Base-by-base conservation (phyloP, 139 green algal genomes). In the Microglena sp. region DNA sequence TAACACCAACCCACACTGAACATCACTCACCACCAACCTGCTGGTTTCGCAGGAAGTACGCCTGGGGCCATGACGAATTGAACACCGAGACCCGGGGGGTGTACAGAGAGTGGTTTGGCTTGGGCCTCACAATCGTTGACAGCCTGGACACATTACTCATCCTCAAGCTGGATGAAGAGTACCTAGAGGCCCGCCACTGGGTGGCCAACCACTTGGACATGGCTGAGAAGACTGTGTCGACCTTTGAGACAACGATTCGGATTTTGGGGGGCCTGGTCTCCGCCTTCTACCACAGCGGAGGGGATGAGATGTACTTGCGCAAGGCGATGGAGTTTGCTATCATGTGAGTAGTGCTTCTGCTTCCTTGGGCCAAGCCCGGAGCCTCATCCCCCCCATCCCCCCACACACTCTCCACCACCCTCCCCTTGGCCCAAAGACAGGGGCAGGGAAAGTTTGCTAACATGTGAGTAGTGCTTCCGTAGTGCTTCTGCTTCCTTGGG, bases 181-280 rank as follows among this genome's bases (percentile, higher is more conserved):
- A 75, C 46, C 11, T 33, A 30, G 70, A 84, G 45, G 80, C 78
- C 1, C 64, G 81, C 15, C 63, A 77, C 18, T 90, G 84, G 84
- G 63, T 90, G 6, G 73, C 69, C n/a, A 79, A 78, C 35, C 63
- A 81, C 55, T 66, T 89, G 31, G 54, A 75, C 22, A 56, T 85
- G n/a, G 55, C 8, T 8, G 40, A 8, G 8, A 46, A 46, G 40
- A 8, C 8, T 8, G 40, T 46, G 40, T 46, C 40, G 74, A 60
- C 95, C 26, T 96, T 96, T 70, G 90, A 96, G 68, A 91, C 85
- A 7, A 97, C 90, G 27, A 97, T 97, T 62, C 77, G 91, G 44
- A 77, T 96, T 18, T 67, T 97, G n/a, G 91, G 90, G 0, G 91
- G 90, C 8, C 81, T 97, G 46, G 58, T 95, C 35, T 84, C 84